A percentile compares a stretch with the other conserved stretches of the same genome.
Evolutionary conservation across 108 stramenopile genomes (phyloP).

Genomic region (Discostella pseudostelligera): DNA sequence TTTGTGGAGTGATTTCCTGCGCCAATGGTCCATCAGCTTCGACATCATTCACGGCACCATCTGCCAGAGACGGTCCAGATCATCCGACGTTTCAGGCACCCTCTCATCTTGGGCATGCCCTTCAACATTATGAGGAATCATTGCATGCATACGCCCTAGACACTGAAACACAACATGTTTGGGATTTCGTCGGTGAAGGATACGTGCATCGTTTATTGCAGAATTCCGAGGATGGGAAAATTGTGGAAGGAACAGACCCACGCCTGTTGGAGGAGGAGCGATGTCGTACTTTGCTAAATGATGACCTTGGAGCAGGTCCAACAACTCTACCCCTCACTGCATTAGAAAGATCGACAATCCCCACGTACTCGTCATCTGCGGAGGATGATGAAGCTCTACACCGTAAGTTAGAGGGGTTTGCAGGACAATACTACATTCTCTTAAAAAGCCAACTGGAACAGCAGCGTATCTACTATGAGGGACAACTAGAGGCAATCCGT

Average conservation of each 20-base stretch:
- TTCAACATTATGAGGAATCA: slow-evolving; percentile 84
- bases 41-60: not conserved
- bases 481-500: slow-evolving; percentile 70
- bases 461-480: slow-evolving; percentile 88
- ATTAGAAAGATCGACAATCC: slow-evolving; percentile 59
- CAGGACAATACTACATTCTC: slow-evolving; percentile 84
- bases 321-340: slow-evolving; percentile 28
- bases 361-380: slow-evolving; percentile 60
- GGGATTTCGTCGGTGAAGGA: slow-evolving; percentile 95
- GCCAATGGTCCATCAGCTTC: slow-evolving; percentile 30
- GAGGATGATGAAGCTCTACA: slow-evolving; percentile 89
- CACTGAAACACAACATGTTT: slow-evolving; percentile 92
- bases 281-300: slow-evolving; percentile 33
- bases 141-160: slow-evolving; percentile 96
- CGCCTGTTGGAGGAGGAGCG: slow-evolving; percentile 35
- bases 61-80: not conserved
- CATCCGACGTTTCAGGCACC: slow-evolving; percentile 11
- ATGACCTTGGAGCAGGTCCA: not conserved
- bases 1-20: slow-evolving; percentile 86
- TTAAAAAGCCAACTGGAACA: slow-evolving; percentile 89
- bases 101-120: slow-evolving; percentile 63
- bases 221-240: slow-evolving; percentile 89
- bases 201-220: slow-evolving; percentile 92
- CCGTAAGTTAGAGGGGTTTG: slow-evolving; percentile 88
- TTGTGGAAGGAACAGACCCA: slow-evolving; percentile 89